Evolutionary conservation across 2,329 filamentous ascomycete species (phyloP), one percentile per base, ranked within the genome.

Genomic region (Ophiostoma angusticollis): DNA sequence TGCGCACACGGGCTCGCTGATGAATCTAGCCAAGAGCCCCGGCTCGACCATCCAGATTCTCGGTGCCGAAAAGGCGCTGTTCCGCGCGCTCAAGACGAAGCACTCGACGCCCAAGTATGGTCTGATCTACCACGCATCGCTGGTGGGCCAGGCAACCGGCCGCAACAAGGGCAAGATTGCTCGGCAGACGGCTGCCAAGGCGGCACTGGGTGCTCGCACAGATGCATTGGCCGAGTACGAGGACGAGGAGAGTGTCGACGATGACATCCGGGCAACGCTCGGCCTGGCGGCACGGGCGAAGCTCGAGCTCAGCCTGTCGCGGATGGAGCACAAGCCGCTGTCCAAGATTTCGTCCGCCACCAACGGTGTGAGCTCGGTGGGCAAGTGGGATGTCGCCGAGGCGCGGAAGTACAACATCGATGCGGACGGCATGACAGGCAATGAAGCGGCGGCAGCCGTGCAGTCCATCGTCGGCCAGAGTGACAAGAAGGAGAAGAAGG

Each of bases 91-190:
- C 47, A 98, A 98, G 76, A 98, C 91, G 35, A 96, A 98, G 73
- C 89, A 96, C 62, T 86, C 95, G 57, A 98, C 91, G 28, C 91
- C 91, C 57, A 98, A 96, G 65, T 98, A 96, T 55, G 91, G 91
- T 72, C 72, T 93, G 48, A 84, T 93, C 58, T 93, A 91, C 65
- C 83, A 93, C 62, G 82, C 84, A 35, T 91, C 84, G 21, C 74
- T 98, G 32, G 93, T 98, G 49, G 93, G 91, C 31, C 91, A 98
- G 66, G 91, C 91, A 22, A 93, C 84, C 16, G 91, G 91, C 54
- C 89, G 85, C 69, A 96, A 96, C 71, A 98, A 98, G 79, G 91
- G 91, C 53, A 98, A 98, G 72, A 94, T 98, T 56, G 91, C 91
- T 30, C 84, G 91, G 72, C 86, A 94, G 70, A 74, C 98, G 45